Base-by-base conservation (phyloP, 495 filamentous ascomycete species). In the Apodospora peruviana region DNA sequence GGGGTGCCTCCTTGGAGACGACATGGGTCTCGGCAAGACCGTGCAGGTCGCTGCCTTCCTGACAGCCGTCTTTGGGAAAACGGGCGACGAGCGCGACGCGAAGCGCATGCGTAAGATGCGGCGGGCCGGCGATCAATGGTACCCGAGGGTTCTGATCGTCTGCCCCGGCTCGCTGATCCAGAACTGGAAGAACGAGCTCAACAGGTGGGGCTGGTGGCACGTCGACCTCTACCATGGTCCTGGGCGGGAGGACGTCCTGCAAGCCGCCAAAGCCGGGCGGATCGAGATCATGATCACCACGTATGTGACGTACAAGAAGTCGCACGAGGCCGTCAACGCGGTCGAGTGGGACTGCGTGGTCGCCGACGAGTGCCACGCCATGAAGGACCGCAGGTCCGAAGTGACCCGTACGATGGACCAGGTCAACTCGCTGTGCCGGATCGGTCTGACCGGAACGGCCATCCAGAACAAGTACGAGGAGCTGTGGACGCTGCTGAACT, bases 401-500 rank as follows among this genome's bases (percentile, higher is more conserved):
- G 85, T 85, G 5, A 95, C 94, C 0, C 77, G 85, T 54, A 80
- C 89, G 1, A 93, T 98, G 88, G 90, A 94, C 53, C 77, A 89
- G 45, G 74, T 97, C 55, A 98, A 98, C 59, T 80, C 93, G 9
- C 79, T 98, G 20, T 97, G 94, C 58, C 76, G 93, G 19, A 93
- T 98, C 48, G 93, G 93, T 0, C 70, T 98, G 20, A 97, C 94
- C 0, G 93, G 93, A 5, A 98, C 93, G 4, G 94, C 94, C 8
- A 96, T 98, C 16, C 93, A 98, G 51, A 98, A 98, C 63, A 91
- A 90, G 55, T 98, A 98, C 62, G 88, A 96, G 58, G 94, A 98
- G 65, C 78, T 98, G 1, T 98, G 93, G 93, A 93, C 90, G 3
- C 74, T 98, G 3, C 71, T 98, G 11, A 96, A 97, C 67, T 98